Evolutionary conservation across 2,329 filamentous ascomycete species (phyloP).

Genomic region (Microdochium trichocladiopsis): DNA sequence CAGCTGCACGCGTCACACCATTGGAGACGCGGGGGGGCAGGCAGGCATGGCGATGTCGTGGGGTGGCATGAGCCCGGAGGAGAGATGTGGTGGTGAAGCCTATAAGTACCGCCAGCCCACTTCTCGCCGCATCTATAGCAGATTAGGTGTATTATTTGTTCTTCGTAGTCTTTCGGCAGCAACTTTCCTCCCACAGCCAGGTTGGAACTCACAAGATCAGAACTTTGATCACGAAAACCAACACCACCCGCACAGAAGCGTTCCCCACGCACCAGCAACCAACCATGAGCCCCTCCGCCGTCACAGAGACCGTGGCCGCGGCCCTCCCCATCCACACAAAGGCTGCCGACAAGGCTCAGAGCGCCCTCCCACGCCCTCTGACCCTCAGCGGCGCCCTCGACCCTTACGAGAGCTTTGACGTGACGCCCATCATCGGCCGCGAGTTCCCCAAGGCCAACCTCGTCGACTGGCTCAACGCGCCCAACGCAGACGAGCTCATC

Average conservation of each 20-base stretch:
- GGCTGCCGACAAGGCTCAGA: constrained; percentile 3
- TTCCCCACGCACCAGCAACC: too few relatives aligned
- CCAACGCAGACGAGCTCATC: constrained; percentile 56
- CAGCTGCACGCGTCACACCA: too few relatives aligned
- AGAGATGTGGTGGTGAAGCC: too few relatives aligned
- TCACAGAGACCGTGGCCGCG: constrained; percentile 3
- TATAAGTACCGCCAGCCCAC: too few relatives aligned
- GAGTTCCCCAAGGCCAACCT: constrained; percentile 54
- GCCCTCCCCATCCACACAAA: constrained; percentile 3
- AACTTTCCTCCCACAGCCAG: too few relatives aligned
- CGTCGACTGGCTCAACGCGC: constrained; percentile 51
- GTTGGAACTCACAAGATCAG: too few relatives aligned
- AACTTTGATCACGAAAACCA: background rate
- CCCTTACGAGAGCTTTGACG: constrained; percentile 46
- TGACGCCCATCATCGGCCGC: constrained; percentile 54
- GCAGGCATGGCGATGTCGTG: too few relatives aligned
- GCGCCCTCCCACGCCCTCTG: constrained; percentile 24
- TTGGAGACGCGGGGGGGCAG: background rate
- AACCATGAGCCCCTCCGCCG: constrained; percentile 14
- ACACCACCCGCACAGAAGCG: background rate
- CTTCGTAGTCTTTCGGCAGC: too few relatives aligned
- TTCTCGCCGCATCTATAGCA: too few relatives aligned
- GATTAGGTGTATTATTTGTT: too few relatives aligned
- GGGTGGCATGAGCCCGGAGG: too few relatives aligned
- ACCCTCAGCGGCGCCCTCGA: constrained; percentile 44